Conservation (phyloP, 2,329 filamentous ascomycete genomes). For the Arthrobotrys sinensis region DNA sequence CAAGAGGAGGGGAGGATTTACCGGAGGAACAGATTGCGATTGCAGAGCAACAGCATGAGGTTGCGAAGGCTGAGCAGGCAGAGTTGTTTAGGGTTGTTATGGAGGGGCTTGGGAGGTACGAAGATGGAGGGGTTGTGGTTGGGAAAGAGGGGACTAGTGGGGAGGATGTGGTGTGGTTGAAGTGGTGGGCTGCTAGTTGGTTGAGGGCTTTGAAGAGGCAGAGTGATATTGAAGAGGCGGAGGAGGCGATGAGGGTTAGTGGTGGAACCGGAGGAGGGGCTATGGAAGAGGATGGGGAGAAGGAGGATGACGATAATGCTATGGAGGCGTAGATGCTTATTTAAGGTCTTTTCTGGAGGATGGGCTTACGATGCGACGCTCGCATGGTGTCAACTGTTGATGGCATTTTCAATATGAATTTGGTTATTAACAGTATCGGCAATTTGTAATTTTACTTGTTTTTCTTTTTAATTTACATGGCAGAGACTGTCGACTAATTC, state of each 20-base stretch:
- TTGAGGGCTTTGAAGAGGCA: constrained; percentile 85
- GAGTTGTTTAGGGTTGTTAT: constrained; percentile 82
- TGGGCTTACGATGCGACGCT: background rate
- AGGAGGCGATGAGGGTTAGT: constrained; percentile 68
- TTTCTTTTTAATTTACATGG: background rate
- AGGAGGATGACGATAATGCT: constrained; percentile 29
- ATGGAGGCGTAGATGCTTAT: constrained; percentile 46
- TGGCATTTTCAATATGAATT: background rate
- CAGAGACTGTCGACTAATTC: background rate
- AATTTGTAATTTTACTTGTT: constrained; percentile 15
- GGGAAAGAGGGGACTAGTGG: constrained; percentile 72
- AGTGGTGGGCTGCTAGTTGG: constrained; percentile 89
- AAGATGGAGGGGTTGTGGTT: constrained; percentile 37
- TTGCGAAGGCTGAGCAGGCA: constrained; percentile 81
- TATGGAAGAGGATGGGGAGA: constrained; percentile 45
- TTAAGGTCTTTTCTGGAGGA: too few species aligned
- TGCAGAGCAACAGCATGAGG: constrained; percentile 77
- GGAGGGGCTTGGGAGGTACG: constrained; percentile 74
- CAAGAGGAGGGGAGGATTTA: constrained; percentile 73
- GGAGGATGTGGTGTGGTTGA: constrained; percentile 77
- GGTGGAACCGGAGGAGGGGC: constrained; percentile 5
- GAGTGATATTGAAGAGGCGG: constrained; percentile 86
- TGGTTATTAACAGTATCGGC: background rate
- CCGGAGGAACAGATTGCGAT: constrained; percentile 70
- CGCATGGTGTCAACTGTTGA: background rate